phyloP scores from a whole-genome alignment of 2,329 filamentous ascomycete species.

The Colletotrichum sp. region DNA sequence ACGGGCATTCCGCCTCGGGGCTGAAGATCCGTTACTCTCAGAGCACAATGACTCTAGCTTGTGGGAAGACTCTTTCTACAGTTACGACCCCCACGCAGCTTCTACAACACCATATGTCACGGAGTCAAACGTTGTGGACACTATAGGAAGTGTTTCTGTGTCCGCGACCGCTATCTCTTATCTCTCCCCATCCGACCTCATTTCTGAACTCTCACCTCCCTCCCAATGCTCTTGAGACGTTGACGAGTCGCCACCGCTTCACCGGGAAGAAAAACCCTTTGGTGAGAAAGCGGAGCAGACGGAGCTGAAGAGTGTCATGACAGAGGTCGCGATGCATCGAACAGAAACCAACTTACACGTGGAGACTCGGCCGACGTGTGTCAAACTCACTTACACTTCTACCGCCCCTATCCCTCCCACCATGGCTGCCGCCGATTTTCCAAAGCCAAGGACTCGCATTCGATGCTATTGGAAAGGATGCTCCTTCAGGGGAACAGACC shows the following conservation, averaged over 20 bases:
- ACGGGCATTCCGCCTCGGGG: not conserved
- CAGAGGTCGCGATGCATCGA: accelerated
- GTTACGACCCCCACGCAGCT: accelerated
- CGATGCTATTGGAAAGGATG: not conserved
- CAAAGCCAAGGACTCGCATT: not conserved
- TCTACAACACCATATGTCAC: accelerated
- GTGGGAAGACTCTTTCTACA: not conserved
- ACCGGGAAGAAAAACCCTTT: not conserved
- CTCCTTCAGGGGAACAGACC: accelerated
- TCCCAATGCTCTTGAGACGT: not conserved
- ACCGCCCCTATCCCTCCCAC: accelerated
- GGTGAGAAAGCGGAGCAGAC: not conserved
- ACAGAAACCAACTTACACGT: accelerated
- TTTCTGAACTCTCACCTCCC: not conserved
- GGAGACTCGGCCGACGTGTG: too few relatives aligned
- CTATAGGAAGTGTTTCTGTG: not conserved
- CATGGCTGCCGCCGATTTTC: not conserved
- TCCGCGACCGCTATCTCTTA: too few relatives aligned
- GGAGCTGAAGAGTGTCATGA: accelerated
- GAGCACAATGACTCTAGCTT: accelerated
- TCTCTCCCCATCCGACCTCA: not conserved
- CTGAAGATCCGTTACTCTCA: not conserved
- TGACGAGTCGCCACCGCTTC: not conserved
- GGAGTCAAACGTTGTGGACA: too few relatives aligned
- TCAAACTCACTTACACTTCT: accelerated